These are phyloP conservation scores for Pseudohalonectria lignicola DNA, from an alignment of 2,329 filamentous ascomycete species.

Conservation along the genomic window DNA sequence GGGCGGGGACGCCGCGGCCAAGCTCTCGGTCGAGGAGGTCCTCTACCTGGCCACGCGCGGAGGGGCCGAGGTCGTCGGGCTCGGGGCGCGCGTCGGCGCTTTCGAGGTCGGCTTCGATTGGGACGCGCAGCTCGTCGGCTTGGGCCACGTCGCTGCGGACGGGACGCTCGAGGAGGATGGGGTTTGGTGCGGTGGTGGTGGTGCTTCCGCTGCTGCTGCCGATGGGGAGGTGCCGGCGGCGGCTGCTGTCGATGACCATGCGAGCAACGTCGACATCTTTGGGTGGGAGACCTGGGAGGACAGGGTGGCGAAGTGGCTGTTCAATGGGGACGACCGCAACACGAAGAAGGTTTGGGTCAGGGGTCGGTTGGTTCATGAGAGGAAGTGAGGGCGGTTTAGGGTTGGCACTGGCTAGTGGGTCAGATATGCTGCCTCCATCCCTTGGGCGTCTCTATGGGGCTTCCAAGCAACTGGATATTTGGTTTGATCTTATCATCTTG, in stretches of 20 bases:
- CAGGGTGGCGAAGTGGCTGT: conserved; percentile 86
- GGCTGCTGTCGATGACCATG: conserved; percentile 17
- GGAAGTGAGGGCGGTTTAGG: conserved; percentile 11
- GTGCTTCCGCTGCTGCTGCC: conserved; percentile 6
- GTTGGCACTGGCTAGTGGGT: background rate
- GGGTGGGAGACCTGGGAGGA: conserved; percentile 87
- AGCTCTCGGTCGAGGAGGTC: conserved; percentile 75
- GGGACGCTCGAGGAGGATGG: conserved; percentile 18
- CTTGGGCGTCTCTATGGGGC: no score
- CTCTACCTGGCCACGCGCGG: conserved; percentile 82
- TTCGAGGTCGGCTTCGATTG: conserved; percentile 84
- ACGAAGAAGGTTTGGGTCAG: conserved; percentile 82
- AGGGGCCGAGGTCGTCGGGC: conserved; percentile 69
- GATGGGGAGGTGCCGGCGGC: conserved; percentile 9
- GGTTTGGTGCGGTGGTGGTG: conserved; percentile 5
- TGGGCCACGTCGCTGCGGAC: conserved; percentile 39
- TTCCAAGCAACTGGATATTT: no score
- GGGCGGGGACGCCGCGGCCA: conserved; percentile 38
- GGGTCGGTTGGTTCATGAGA: conserved; percentile 67
- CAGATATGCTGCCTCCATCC: no score
- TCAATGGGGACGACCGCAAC: conserved; percentile 86
- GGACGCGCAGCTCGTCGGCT: conserved; percentile 74
- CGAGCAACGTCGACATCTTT: conserved; percentile 74
- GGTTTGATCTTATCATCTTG: no score
- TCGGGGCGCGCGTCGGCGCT: conserved; percentile 60